phyloP scores from a whole-genome alignment of 257 asterid genomes.

The Solanum pennellii region DNA sequence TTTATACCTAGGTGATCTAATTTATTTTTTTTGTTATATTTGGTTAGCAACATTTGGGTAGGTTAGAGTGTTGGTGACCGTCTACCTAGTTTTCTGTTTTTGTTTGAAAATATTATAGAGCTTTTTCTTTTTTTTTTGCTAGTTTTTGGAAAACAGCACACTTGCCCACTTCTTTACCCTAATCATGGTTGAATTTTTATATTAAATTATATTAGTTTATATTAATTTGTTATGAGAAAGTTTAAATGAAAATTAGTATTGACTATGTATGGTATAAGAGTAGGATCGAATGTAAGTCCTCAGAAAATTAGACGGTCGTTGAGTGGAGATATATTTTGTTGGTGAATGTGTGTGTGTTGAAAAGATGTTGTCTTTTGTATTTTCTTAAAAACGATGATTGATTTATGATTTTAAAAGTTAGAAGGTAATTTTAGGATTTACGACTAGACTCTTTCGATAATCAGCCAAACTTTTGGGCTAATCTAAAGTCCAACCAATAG shows the following conservation, averaged over 20 bases:
- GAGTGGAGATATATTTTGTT: neutral
- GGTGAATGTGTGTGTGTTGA: too few relatives aligned
- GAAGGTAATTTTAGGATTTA: too few relatives aligned
- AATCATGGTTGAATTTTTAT: neutral
- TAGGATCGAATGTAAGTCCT: neutral
- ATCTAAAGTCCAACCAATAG: too few relatives aligned
- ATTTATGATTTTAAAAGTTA: too few relatives aligned
- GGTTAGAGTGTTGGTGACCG: constrained; percentile 22
- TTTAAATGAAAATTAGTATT: neutral
- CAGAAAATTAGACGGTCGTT: neutral
- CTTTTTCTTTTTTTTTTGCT: neutral
- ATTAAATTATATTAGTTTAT: neutral
- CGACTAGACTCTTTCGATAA: too few relatives aligned
- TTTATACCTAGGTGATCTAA: neutral
- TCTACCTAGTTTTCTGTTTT: neutral
- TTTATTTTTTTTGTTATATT: neutral
- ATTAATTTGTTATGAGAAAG: neutral
- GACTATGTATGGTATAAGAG: neutral
- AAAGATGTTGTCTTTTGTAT: too few relatives aligned
- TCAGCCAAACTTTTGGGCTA: too few relatives aligned
- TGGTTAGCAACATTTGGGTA: constrained; percentile 6
- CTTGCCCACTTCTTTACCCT: neutral
- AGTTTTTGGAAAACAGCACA: neutral
- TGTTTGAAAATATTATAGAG: neutral
- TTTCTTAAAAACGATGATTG: too few relatives aligned